These are phyloP conservation scores for Crithidia bombi DNA, from an alignment of 208 protist genomes.

Conservation along the genomic window DNA sequence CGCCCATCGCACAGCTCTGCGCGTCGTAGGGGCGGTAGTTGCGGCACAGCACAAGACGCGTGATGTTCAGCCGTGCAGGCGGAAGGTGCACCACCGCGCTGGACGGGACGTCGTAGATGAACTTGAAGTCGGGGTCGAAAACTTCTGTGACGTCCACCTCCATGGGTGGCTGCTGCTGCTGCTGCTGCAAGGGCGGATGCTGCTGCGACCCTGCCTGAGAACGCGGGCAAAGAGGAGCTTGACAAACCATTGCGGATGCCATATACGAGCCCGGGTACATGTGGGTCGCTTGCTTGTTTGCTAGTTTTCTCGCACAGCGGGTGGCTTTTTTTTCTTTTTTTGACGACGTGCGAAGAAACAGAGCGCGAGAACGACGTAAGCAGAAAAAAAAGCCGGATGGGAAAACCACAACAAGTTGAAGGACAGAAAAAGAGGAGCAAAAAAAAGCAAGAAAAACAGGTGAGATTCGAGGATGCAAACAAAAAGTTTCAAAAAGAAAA, in stretches of 20 bases:
- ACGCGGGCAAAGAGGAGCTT: neutral
- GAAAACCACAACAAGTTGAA: no score
- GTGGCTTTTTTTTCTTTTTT: neutral
- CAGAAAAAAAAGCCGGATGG: no score
- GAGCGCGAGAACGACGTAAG: no score
- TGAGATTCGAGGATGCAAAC: no score
- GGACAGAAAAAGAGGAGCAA: no score
- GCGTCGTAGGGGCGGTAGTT: constrained; percentile 60
- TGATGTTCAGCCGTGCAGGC: constrained; percentile 78
- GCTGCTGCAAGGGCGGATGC: neutral
- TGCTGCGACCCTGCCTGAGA: neutral
- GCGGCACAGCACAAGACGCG: constrained; percentile 81
- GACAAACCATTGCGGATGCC: neutral
- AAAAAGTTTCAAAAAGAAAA: no score
- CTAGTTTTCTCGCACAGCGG: no score
- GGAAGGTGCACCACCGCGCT: constrained; percentile 55
- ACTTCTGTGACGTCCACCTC: constrained; percentile 29
- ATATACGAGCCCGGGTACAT: constrained; percentile 4
- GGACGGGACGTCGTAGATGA: constrained; percentile 43
- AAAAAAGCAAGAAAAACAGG: no score
- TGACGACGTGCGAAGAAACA: no score
- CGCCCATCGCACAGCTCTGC: constrained; percentile 62
- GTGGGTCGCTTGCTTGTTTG: no score
- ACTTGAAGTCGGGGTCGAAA: constrained; percentile 67
- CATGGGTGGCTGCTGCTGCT: neutral